Base-by-base conservation (phyloP, 805 yeast species). In the Cyberlindnera saturnus region DNA sequence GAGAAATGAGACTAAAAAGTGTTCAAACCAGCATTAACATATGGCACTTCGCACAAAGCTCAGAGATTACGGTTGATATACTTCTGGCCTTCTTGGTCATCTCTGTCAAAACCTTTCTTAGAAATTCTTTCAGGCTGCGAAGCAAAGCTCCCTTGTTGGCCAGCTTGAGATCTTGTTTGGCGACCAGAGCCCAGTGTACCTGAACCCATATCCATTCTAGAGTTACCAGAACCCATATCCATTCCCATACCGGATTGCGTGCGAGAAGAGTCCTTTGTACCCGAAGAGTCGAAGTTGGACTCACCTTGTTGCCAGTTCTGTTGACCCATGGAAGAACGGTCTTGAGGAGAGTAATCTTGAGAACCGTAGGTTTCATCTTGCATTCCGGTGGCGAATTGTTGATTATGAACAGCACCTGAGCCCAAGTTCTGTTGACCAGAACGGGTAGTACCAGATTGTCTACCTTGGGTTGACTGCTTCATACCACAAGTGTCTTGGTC, bases 51-150 rank as follows among this genome's bases (percentile, higher is more conserved):
- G 28, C 28, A 23, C 11, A 3, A 16, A 16, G 19, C 40, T 48
- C 39, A 57, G 36, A 57, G 32, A 56, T 57, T 57, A 44, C 60
- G 56, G 44, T 42, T 43, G 34, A 57, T 51, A 30, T 55, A 57
- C 52, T 55, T 51, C 42, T 54, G 48, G 13, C 55, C 59, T 42
- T 55, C 57, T 32, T 51, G 39, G 15, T 47, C 49, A 32, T 52
- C 54, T 28, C 42, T 44, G 20, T 53, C 57, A 31, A 49, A 49
- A 5, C 52, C 59, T 44, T 50, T 42, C 52, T 52, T 47, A n/a
- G 53, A 54, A 44, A 45, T 23, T 26, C 48, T 52, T 37, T 50
- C 52, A 34, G 51, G 51, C 41, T 51, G 49, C 31, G 42, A 38
- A 23, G 50, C 42, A 38, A 36, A 50, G 17, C 37, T 16, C 4